These are phyloP conservation scores for Boletus sp. DNA, from an alignment of 768 basidiomycete genomes.

Conservation along the genomic window DNA sequence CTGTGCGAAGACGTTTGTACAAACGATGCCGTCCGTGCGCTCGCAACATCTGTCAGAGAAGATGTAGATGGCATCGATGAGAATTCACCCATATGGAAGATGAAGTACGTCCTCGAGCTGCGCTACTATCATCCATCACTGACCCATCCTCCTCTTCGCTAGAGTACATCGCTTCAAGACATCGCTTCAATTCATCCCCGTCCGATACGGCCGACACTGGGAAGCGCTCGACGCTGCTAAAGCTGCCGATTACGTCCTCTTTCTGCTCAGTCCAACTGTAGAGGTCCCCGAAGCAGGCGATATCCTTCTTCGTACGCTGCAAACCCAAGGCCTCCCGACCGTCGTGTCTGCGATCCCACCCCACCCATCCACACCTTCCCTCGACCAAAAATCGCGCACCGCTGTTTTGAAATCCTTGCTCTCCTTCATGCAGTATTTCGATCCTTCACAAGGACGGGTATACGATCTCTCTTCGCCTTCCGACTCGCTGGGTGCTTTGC, in stretches of 20 bases:
- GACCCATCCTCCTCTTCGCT: background rate
- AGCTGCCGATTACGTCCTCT: conserved; percentile 86
- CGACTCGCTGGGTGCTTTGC: conserved; percentile 69
- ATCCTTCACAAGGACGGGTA: conserved; percentile 73
- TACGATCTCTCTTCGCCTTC: conserved; percentile 64
- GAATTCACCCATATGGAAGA: conserved; percentile 45
- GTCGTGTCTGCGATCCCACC: conserved; percentile 73
- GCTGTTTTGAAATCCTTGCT: conserved; percentile 82
- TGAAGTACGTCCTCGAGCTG: conserved; percentile 49
- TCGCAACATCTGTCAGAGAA: conserved; percentile 60
- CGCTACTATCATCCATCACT: background rate
- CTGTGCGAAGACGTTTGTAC: conserved; percentile 66
- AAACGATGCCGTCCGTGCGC: conserved; percentile 46
- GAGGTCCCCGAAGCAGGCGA: conserved; percentile 90
- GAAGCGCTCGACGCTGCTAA: conserved; percentile 80
- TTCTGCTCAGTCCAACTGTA: conserved; percentile 72
- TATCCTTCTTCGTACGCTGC: conserved; percentile 78
- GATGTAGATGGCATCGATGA: conserved; percentile 20
- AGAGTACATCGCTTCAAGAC: conserved; percentile 91
- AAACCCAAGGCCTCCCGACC: conserved; percentile 87
- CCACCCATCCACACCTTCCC: conserved; percentile 37
- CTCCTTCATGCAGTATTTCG: conserved; percentile 94
- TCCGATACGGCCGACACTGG: conserved; percentile 71
- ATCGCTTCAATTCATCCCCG: conserved; percentile 79
- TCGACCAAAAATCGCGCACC: conserved; percentile 60